A percentile compares a stretch with the other conserved stretches of the same genome.
These are phyloP conservation scores for Rutidosis leptorrhynchoides DNA, from an alignment of 129 eudicot species.

Conservation along the genomic window DNA sequence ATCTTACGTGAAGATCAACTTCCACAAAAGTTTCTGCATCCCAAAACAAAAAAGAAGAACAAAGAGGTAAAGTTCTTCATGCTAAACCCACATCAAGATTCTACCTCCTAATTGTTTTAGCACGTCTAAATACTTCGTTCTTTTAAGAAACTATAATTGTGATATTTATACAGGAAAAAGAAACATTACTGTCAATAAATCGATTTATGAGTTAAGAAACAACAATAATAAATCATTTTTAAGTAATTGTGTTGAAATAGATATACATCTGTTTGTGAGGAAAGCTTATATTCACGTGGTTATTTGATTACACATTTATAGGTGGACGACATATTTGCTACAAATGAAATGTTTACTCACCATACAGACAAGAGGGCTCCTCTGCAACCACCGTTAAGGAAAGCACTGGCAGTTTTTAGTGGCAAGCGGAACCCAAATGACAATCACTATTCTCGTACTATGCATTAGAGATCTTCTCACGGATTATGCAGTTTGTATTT, in stretches of 20 bases:
- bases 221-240: no score
- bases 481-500: constrained; percentile 12
- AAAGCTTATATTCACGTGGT: background rate
- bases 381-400: constrained; percentile 78
- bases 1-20: constrained; percentile 92
- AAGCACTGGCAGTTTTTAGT: constrained; percentile 75
- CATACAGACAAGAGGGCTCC: constrained; percentile 76
- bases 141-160: background rate
- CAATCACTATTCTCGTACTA: constrained; percentile 71
- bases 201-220: background rate
- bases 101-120: background rate
- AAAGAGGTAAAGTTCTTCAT: constrained; percentile 46
- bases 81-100: background rate
- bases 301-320: constrained; percentile 20
- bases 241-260: background rate
- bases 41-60: constrained; percentile 79
- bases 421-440: constrained; percentile 92
- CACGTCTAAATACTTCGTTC: background rate
- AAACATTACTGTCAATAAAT: background rate
- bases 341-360: constrained; percentile 58
- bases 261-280: background rate
- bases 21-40: constrained; percentile 61
- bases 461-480: constrained; percentile 36
- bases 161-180: background rate
- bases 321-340: constrained; percentile 63